Evolutionary conservation across 2,329 filamentous ascomycete species (phyloP), one percentile per base, ranked within the genome.

Genomic region (Grosmannia clavigera): DNA sequence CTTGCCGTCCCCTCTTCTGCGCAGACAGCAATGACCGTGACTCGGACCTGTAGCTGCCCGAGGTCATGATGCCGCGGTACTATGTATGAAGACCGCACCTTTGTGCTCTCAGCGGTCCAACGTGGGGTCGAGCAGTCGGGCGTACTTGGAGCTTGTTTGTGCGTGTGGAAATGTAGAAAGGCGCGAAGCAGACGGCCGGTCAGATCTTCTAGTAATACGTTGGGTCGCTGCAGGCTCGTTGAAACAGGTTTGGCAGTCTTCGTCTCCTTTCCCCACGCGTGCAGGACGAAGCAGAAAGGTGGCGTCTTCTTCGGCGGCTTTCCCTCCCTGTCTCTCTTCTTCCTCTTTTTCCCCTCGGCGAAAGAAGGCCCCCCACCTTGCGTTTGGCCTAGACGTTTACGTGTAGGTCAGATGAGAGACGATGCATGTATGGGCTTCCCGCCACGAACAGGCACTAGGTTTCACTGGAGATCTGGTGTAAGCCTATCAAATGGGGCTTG

Each of bases 371-470:
- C 35, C n/a, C 11, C 43, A 5, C 9, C 3, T 16, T 11, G 46
- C 46, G 19, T 16, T 48, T n/a, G 46, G 19, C 22, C 11, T 48
- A 48, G 11, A 48, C 19, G 51, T 61, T 55, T 56, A 50, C 19
- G 51, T 61, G 46, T 56, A 55, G 53, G 61, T 62, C 63, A 63
- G 50, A 61, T 61, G 63, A 63, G 63, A 58, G 29, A 35, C 46
- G 46, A 29, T 58, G 59, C 53, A 61, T 63, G 61, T 61, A 61
- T 58, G 58, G 46, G 59, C 57, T 55, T 58, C 25, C 46, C 35
- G 35, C 38, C 51, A 60, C 57, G 57, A 59, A 55, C 58, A 58
- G 50, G 51, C 54, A 19, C 46, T 50, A 7, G 46, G 46, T 50
- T 50, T 50, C 46, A 40, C 19, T n/a, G n/a, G 57, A 22, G 5